Conservation (phyloP, 257 asterid species). For the Solanum pimpinellifolium region DNA sequence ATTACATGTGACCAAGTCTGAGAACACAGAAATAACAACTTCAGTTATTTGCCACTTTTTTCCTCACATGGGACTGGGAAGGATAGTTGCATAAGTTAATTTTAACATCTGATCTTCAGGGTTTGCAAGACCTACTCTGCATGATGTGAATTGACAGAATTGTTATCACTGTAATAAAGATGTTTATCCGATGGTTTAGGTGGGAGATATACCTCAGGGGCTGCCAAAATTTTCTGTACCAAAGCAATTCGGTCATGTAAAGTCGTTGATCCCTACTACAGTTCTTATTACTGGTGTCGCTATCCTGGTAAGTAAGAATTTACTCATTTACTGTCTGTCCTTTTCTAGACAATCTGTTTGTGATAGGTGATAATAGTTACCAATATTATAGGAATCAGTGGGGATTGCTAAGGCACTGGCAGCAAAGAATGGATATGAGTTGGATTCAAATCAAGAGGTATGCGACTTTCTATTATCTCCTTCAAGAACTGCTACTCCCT, state of each 20-base stretch:
- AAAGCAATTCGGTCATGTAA: conserved; percentile 51
- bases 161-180: not conserved
- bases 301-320: conserved; percentile 60
- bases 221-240: conserved; percentile 88
- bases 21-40: not conserved
- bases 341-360: not conserved
- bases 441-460: conserved; percentile 98
- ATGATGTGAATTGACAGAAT: not conserved
- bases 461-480: not conserved
- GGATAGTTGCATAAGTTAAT: not conserved
- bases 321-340: conserved; percentile 1
- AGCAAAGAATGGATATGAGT: conserved; percentile 91
- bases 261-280: conserved; percentile 80
- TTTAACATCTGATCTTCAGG: not conserved
- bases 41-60: not conserved
- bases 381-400: conserved; percentile 66
- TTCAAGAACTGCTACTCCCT: not conserved
- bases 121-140: not conserved
- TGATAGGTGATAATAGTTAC: not conserved
- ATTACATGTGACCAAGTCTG: not conserved
- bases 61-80: not conserved
- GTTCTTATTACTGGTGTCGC: conserved; percentile 98
- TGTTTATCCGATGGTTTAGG: conserved; percentile 34
- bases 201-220: conserved; percentile 97
- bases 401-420: conserved; percentile 99